A percentile compares a stretch with the other conserved stretches of the same genome.
phyloP scores from a whole-genome alignment of 225 moss, liverwort and hornwort species.

The Pleurozium schreberi region DNA sequence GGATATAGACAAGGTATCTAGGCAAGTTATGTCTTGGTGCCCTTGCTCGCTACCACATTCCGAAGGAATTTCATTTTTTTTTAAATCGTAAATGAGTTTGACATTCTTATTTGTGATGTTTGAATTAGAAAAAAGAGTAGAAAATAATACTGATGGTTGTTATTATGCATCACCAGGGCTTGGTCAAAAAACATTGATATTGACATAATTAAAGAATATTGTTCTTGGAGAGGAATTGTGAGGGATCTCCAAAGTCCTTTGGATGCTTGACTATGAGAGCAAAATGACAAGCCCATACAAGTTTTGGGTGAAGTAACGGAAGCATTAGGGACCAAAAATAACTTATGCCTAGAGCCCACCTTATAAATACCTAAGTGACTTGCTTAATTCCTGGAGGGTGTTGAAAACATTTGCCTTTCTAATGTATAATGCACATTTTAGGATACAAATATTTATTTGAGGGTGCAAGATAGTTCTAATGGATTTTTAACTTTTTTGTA shows the following conservation, averaged over 20 bases:
- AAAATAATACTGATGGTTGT: neutral
- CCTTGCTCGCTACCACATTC: neutral
- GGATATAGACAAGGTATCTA: fast-evolving
- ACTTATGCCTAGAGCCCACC: fast-evolving
- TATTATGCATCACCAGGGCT: neutral
- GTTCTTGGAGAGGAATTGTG: neutral
- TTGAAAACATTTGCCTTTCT: neutral
- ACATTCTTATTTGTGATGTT: fast-evolving
- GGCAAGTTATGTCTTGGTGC: fast-evolving
- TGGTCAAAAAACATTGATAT: neutral
- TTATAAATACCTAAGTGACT: neutral
- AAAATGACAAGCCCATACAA: neutral
- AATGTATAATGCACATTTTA: neutral
- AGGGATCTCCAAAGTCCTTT: neutral
- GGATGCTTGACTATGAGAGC: fast-evolving
- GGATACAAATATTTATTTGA: neutral
- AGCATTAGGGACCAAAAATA: neutral
- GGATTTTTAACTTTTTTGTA: neutral
- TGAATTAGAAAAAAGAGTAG: neutral
- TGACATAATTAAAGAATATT: neutral
- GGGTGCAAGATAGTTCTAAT: neutral
- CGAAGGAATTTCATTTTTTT: neutral
- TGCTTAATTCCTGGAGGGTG: fast-evolving
- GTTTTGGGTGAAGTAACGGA: neutral
- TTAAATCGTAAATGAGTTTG: neutral